Conservation (phyloP, 1,284 basidiomycete genomes). For the Fistulinella cinereoalba region DNA sequence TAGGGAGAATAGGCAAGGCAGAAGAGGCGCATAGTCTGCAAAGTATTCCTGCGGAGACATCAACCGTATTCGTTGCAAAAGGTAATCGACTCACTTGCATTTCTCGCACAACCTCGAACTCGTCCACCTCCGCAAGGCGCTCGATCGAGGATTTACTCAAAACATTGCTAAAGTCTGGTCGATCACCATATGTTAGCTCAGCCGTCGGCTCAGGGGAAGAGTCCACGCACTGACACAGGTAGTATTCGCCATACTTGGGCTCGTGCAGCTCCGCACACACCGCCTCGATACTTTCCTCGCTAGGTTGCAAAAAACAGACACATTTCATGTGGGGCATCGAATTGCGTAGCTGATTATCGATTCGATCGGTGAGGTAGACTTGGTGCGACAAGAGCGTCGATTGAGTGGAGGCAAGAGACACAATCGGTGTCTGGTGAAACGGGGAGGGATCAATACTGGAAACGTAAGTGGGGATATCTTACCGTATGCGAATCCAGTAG, state of each 20-base stretch:
- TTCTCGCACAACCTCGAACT: conserved; percentile 95
- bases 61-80: conserved; percentile 1
- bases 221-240: conserved; percentile 89
- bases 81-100: conserved; percentile 66
- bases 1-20: conserved; percentile 87
- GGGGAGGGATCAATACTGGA: conserved; percentile 5
- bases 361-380: conserved; percentile 95
- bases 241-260: conserved; percentile 96
- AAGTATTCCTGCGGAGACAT: conserved; percentile 77
- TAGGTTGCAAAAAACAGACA: conserved; percentile 87
- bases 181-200: conserved; percentile 17
- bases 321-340: conserved; percentile 96
- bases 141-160: conserved; percentile 91
- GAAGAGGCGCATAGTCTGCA: conserved; percentile 88
- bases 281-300: conserved; percentile 76
- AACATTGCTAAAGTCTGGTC: conserved; percentile 90
- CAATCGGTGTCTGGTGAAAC: conserved; percentile 82
- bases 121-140: conserved; percentile 90
- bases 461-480: conserved; percentile 23
- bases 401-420: conserved; percentile 94
- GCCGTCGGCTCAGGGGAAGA: conserved; percentile 21
- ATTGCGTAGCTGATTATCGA: conserved; percentile 89
- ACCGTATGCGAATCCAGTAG: conserved; percentile 96
- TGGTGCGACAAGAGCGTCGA: conserved; percentile 93
- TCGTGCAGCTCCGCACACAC: conserved; percentile 83